Percentiles rank a stretch among this genome's conserved stretches.
Conservation (phyloP, 495 filamentous ascomycete genomes). For the Symbiotaphrina buchneri region DNA sequence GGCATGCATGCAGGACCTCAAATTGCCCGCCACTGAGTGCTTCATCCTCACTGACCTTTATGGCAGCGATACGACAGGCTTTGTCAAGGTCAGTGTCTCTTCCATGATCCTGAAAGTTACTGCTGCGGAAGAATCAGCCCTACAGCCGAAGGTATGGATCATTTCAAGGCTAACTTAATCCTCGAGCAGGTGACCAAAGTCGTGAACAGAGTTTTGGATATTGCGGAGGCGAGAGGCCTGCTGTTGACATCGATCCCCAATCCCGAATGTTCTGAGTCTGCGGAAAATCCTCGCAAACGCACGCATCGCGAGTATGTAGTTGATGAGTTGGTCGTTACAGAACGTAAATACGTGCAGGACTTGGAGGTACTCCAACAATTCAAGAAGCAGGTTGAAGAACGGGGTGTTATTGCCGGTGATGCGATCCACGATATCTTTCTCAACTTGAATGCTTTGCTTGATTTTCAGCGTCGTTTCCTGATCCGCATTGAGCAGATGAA, state of each 20-base stretch:
- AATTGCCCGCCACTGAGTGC: conserved; percentile 55
- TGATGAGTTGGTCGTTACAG: conserved; percentile 75
- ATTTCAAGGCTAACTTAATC: too few relatives aligned
- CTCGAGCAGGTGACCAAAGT: conserved; percentile 59
- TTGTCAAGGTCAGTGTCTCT: conserved; percentile 53
- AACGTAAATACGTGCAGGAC: conserved; percentile 97
- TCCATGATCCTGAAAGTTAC: too few relatives aligned
- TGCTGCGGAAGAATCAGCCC: too few relatives aligned
- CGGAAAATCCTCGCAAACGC: conserved; percentile 32
- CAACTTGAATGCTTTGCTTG: conserved; percentile 81
- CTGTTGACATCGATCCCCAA: conserved; percentile 28
- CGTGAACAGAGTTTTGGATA: conserved; percentile 77
- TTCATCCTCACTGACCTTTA: conserved; percentile 86
- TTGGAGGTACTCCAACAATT: conserved; percentile 82
- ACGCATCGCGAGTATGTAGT: conserved; percentile 77
- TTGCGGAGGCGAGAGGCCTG: conserved; percentile 50
- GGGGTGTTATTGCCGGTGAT: conserved; percentile 72
- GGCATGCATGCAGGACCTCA: conserved; percentile 38
- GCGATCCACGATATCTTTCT: conserved; percentile 86
- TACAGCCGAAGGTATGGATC: background rate
- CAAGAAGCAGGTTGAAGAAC: conserved; percentile 74
- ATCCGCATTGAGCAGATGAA: conserved; percentile 94
- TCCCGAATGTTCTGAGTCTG: too few relatives aligned
- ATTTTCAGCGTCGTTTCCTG: conserved; percentile 85
- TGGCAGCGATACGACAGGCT: conserved; percentile 85